Evolutionary conservation across 192 early-diverging fungal species (phyloP).

Genomic region (Dissophora ornata): DNA sequence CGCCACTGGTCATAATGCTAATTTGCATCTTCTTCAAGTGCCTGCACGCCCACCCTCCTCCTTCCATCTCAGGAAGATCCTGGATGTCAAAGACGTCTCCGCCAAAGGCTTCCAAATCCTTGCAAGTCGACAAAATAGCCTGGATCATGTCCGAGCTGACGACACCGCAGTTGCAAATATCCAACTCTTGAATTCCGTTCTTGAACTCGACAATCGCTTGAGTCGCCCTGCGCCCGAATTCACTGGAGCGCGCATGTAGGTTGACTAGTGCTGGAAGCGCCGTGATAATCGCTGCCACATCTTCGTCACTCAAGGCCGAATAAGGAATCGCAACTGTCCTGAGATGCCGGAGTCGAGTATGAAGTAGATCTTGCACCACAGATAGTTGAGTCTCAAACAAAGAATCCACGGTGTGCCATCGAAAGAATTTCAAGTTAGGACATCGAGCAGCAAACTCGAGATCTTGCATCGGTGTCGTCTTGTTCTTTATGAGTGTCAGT

Average conservation of each 20-base stretch:
- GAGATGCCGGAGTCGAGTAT: slow-evolving; percentile 1
- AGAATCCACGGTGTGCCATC: too few relatives aligned
- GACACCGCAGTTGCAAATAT: not conserved
- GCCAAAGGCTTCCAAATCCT: slow-evolving; percentile 13
- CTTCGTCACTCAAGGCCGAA: slow-evolving; percentile 2
- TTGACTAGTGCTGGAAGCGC: slow-evolving; percentile 14
- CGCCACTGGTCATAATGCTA: slow-evolving; percentile 2
- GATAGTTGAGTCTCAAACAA: too few relatives aligned
- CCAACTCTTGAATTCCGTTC: slow-evolving; percentile 3
- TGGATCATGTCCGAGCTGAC: not conserved
- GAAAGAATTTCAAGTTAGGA: slow-evolving; percentile 1
- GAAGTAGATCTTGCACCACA: too few relatives aligned
- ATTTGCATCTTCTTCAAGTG: slow-evolving; percentile 7
- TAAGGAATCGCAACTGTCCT: not conserved
- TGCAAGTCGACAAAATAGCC: not conserved
- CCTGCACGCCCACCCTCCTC: slow-evolving; percentile 9
- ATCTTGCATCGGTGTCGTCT: slow-evolving; percentile 9
- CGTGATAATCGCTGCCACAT: slow-evolving; percentile 12
- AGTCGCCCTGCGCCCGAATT: not conserved
- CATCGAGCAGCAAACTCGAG: slow-evolving; percentile 9
- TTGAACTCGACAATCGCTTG: slow-evolving; percentile 11
- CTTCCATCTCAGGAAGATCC: not conserved
- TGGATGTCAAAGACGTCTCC: slow-evolving; percentile 6
- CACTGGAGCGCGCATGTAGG: slow-evolving; percentile 4
- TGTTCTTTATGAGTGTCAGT: slow-evolving; percentile 16